A percentile compares a stretch with the other conserved stretches of the same genome.
Conservation (phyloP, 2,329 filamentous ascomycete species). For the Neophaeococcomyces aloes region DNA sequence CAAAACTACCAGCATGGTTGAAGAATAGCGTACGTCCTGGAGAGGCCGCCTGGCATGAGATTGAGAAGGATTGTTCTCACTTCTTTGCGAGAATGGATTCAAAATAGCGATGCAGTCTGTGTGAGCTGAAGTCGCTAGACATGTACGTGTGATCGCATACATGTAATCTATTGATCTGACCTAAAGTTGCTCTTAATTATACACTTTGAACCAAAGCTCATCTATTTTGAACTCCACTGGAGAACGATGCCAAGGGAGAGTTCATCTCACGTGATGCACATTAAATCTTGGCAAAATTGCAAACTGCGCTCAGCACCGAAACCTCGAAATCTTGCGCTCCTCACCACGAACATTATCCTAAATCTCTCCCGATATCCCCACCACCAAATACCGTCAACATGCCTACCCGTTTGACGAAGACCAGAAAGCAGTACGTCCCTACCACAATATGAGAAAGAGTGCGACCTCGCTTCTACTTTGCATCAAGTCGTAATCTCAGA, state of each 20-base stretch:
- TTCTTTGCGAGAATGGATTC: constrained; percentile 40
- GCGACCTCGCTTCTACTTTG: constrained; percentile 7
- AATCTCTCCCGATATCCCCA: background rate
- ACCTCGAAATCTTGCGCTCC: too few species aligned
- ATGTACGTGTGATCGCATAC: too few species aligned
- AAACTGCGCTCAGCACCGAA: too few species aligned
- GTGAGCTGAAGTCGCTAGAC: too few species aligned
- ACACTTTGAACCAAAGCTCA: too few species aligned
- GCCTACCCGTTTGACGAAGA: constrained; percentile 43
- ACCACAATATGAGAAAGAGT: background rate
- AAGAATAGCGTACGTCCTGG: constrained; percentile 53
- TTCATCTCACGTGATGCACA: constrained; percentile 6
- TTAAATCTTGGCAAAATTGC: background rate
- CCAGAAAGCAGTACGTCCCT: constrained; percentile 37
- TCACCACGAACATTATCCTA: background rate
- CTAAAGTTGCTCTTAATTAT: too few species aligned
- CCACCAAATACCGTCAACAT: constrained; percentile 33
- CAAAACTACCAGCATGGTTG: constrained; percentile 86
- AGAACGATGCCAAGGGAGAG: constrained; percentile 4
- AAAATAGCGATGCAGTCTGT: too few species aligned
- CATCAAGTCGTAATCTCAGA: background rate
- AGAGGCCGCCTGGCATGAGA: constrained; percentile 41
- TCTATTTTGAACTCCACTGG: too few species aligned
- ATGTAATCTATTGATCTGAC: too few species aligned
- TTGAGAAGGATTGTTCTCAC: constrained; percentile 47